These are phyloP conservation scores for Hydnum rufescens DNA, from an alignment of 768 basidiomycete species.

Conservation along the genomic window DNA sequence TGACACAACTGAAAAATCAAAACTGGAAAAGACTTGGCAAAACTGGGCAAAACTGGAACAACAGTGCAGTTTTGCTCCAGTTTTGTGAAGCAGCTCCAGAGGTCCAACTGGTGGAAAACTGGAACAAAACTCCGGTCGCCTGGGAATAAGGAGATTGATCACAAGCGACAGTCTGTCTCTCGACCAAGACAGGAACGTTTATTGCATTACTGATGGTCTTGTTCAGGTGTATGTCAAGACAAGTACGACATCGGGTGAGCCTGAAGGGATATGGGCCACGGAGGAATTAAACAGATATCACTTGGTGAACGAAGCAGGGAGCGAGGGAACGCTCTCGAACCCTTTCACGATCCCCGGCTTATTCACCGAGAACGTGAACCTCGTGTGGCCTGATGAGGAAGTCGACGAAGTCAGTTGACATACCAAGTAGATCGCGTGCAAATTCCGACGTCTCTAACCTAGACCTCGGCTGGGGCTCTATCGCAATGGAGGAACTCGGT, in stretches of 20 bases:
- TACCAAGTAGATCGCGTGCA: slow-evolving; percentile 9
- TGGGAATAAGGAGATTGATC: slow-evolving; percentile 86
- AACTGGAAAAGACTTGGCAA: too few species aligned
- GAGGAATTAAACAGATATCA: slow-evolving; percentile 93
- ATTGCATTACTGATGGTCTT: slow-evolving; percentile 94
- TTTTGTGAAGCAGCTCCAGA: too few species aligned
- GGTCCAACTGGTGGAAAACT: too few species aligned
- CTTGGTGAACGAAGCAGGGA: slow-evolving; percentile 86
- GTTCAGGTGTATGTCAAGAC: slow-evolving; percentile 81
- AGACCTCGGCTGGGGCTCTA: slow-evolving; percentile 21
- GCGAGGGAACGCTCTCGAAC: slow-evolving; percentile 86
- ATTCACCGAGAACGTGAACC: slow-evolving; percentile 86
- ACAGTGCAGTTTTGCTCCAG: too few species aligned
- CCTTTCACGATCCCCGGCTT: slow-evolving; percentile 91
- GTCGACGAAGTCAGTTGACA: not conserved
- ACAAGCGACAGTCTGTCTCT: slow-evolving; percentile 89
- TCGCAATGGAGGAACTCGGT: not conserved
- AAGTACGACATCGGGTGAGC: slow-evolving; percentile 14
- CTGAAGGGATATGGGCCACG: too few species aligned
- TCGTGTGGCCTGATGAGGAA: slow-evolving; percentile 57
- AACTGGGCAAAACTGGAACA: too few species aligned
- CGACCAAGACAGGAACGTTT: slow-evolving; percentile 86
- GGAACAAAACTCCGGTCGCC: too few species aligned
- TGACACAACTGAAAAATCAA: too few species aligned
- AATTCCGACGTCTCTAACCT: slow-evolving; percentile 47